Evolutionary conservation across 345 rosid genomes (phyloP), one percentile per base, ranked within the genome.

Genomic region (Gossypium stocksii): DNA sequence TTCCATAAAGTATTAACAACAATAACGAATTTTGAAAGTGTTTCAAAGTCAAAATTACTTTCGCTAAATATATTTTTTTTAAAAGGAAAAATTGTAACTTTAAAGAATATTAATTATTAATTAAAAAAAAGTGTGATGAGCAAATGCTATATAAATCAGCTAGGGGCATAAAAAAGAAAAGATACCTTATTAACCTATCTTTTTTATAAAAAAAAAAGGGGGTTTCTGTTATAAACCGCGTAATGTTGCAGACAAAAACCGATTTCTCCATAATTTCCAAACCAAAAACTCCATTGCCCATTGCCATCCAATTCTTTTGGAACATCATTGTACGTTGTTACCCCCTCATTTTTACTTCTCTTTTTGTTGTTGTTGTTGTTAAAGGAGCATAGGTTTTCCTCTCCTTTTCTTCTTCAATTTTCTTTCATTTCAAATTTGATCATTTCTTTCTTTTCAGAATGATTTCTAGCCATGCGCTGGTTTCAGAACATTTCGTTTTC

Each of bases 401-500:
- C 51, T 46, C 51, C 49, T 34, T 63, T 64, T 0, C 12, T 44
- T 2, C 25, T 9, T 7, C 20, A 9, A 3, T 20, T 65, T 20
- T 53, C 49, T 66, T 66, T 66, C 34, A 20, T 44, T 66, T 66
- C 34, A 12, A 45, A n/a, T 65, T 11, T 38, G 61, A 70, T 34
- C 9, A n/a, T 25, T 44, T 57, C 4, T 25, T 44, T 57, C 4
- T 1, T 49, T 27, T 29, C 71, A 74, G 53, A 77, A 85, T 87
- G 81, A 64, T 80, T 74, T 83, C 80, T 64, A 67, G 82, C 79
- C 72, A 93, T 93, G 98, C 97, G 94, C 77, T 91, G 97, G 96
- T 82, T 88, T 77, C 86, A 78, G 22, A 87, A 80, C 79, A 66
- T 86, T 71, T 85, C 91, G 66, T 85, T 80, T 71, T 80, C 92